phyloP scores from a whole-genome alignment of 768 basidiomycete genomes.

The Pholiota microspora region DNA sequence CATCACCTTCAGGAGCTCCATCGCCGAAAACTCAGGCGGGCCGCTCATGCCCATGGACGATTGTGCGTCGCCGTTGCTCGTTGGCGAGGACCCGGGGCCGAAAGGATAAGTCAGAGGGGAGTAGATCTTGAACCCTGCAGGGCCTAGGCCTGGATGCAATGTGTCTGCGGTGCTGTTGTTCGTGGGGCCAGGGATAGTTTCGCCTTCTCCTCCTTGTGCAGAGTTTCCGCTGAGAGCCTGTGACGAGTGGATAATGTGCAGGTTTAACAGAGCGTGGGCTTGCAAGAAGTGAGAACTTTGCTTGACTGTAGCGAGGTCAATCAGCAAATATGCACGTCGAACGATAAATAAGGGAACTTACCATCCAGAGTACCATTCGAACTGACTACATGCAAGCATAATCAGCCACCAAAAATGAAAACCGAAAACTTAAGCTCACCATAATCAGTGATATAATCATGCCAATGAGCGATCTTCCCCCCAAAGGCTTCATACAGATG shows the following conservation, averaged over 20 bases:
- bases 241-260: slow-evolving; percentile 85
- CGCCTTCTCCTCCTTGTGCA: slow-evolving; percentile 21
- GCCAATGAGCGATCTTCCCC: slow-evolving; percentile 81
- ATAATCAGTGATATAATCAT: slow-evolving; percentile 77
- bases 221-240: slow-evolving; percentile 42
- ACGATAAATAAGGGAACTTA: slow-evolving; percentile 30
- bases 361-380: slow-evolving; percentile 69
- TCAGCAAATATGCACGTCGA: neutral
- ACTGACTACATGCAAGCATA: slow-evolving; percentile 50
- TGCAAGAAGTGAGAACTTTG: slow-evolving; percentile 84
- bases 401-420: neutral
- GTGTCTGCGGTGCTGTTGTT: slow-evolving; percentile 44
- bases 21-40: slow-evolving; percentile 63
- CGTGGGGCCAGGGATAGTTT: slow-evolving; percentile 23
- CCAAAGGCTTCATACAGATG: slow-evolving; percentile 76
- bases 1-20: slow-evolving; percentile 82
- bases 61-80: slow-evolving; percentile 43
- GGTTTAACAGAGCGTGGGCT: slow-evolving; percentile 78
- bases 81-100: slow-evolving; percentile 26
- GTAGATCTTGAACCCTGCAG: slow-evolving; percentile 64
- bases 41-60: slow-evolving; percentile 22
- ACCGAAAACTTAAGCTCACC: slow-evolving; percentile 38
- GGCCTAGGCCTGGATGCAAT: slow-evolving; percentile 56
- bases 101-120: slow-evolving; percentile 36
- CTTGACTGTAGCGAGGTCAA: slow-evolving; percentile 48